These are phyloP conservation scores for Balamuthia mandrillaris DNA, from an alignment of 208 protist genomes.

Conservation along the genomic window DNA sequence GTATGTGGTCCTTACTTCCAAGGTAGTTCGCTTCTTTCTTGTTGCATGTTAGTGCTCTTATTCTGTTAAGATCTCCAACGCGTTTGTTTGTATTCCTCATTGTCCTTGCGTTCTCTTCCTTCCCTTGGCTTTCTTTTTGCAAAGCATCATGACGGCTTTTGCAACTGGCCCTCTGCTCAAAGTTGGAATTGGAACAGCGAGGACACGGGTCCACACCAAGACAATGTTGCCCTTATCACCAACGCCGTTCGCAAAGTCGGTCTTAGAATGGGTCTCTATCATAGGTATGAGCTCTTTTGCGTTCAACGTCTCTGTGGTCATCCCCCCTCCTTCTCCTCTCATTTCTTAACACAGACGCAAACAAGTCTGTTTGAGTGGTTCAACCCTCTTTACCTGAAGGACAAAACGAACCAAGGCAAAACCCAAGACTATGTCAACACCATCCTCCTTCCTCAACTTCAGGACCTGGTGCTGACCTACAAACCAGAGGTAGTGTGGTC, in stretches of 20 bases:
- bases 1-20: neutral
- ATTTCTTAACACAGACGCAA: neutral
- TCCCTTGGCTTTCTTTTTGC: too few relatives aligned
- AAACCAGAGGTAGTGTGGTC: neutral
- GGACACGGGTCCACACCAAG: neutral
- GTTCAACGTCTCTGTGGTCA: neutral
- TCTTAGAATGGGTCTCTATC: neutral
- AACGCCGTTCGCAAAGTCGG: neutral
- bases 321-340: neutral
- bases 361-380: neutral
- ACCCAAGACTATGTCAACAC: constrained; percentile 20
- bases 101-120: neutral
- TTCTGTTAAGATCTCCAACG: neutral
- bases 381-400: constrained; percentile 44
- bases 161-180: neutral
- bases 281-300: neutral
- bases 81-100: neutral
- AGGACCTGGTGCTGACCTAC: neutral
- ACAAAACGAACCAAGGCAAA: neutral
- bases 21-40: neutral
- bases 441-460: neutral
- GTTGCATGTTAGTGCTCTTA: neutral
- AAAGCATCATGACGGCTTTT: too few relatives aligned
- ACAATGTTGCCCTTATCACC: neutral
- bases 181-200: neutral